A percentile compares a stretch with the other conserved stretches of the same genome.
Conservation (phyloP, 805 yeast genomes). For the Ogataea ganodermae region DNA sequence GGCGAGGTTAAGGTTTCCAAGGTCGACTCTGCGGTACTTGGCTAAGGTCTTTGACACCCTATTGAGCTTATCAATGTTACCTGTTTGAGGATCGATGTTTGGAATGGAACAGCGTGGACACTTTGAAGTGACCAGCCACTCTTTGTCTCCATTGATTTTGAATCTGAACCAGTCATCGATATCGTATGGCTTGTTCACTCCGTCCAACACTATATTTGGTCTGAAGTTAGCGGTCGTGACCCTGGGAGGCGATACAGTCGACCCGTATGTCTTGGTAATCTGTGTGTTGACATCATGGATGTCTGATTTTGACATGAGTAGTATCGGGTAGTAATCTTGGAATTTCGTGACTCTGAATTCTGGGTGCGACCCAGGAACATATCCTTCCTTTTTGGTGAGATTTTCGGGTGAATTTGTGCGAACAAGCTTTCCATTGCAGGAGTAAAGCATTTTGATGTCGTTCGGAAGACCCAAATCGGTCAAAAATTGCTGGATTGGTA, state of each 20-base stretch:
- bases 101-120: conserved; percentile 33
- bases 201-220: conserved; percentile 27
- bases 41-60: conserved; percentile 26
- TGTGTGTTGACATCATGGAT: conserved; percentile 19
- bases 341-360: conserved; percentile 26
- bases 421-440: conserved; percentile 27
- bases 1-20: conserved; percentile 16
- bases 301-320: conserved; percentile 26
- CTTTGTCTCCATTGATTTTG: conserved; percentile 12
- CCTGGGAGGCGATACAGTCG: background rate
- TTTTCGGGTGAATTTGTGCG: conserved; percentile 26
- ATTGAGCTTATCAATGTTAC: conserved; percentile 16
- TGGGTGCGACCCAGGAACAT: conserved; percentile 10
- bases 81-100: conserved; percentile 24
- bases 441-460: conserved; percentile 22
- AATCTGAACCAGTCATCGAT: conserved; percentile 30
- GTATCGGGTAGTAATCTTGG: conserved; percentile 32
- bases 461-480: conserved; percentile 15
- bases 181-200: conserved; percentile 20
- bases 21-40: conserved; percentile 27
- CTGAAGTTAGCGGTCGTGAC: conserved; percentile 22
- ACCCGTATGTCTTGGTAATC: conserved; percentile 7
- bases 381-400: conserved; percentile 8
- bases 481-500: conserved; percentile 19
- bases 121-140: conserved; percentile 30